Conservation (phyloP, 441 rosid genomes). For the Aquilaria agallochum region DNA sequence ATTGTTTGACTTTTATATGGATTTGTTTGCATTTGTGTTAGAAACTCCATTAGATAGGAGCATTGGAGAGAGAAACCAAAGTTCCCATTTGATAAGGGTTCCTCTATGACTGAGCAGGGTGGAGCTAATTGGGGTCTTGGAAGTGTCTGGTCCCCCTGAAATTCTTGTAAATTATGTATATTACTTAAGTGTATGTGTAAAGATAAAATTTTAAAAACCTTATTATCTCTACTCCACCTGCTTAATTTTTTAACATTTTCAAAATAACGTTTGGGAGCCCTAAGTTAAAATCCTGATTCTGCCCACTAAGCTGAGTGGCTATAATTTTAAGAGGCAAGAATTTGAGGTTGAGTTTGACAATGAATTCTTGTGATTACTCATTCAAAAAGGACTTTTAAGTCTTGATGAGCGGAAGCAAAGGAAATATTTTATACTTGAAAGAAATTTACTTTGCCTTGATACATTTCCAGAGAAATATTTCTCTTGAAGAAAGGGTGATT, state of each 20-base stretch:
- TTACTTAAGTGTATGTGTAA: too few relatives aligned
- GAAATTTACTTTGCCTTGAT: slow-evolving; percentile 72
- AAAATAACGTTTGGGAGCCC: too few relatives aligned
- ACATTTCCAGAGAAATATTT: slow-evolving; percentile 62
- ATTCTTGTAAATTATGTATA: too few relatives aligned
- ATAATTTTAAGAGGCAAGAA: slow-evolving; percentile 88
- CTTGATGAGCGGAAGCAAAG: slow-evolving; percentile 95
- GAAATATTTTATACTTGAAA: slow-evolving; percentile 81
- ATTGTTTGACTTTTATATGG: too few relatives aligned
- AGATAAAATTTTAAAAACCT: too few relatives aligned
- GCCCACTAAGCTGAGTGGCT: slow-evolving; percentile 49
- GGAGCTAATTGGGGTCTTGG: too few relatives aligned
- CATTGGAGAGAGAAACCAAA: slow-evolving; percentile 84
- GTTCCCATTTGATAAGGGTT: slow-evolving; percentile 63
- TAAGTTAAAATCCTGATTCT: too few relatives aligned
- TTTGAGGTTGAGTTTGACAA: slow-evolving; percentile 95
- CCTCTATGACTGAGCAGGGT: slow-evolving; percentile 45
- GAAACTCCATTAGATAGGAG: slow-evolving; percentile 79
- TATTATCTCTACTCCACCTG: too few relatives aligned
- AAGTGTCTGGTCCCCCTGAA: too few relatives aligned
- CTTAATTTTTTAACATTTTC: too few relatives aligned
- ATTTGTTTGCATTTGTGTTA: slow-evolving; percentile 23
- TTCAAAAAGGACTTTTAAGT: slow-evolving; percentile 37
- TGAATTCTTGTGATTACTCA: not conserved
- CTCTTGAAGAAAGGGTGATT: slow-evolving; percentile 63